A percentile compares a stretch with the other conserved stretches of the same genome.
Conservation (phyloP, 2,329 filamentous ascomycete species). For the Thielaviopsis ethacetica region DNA sequence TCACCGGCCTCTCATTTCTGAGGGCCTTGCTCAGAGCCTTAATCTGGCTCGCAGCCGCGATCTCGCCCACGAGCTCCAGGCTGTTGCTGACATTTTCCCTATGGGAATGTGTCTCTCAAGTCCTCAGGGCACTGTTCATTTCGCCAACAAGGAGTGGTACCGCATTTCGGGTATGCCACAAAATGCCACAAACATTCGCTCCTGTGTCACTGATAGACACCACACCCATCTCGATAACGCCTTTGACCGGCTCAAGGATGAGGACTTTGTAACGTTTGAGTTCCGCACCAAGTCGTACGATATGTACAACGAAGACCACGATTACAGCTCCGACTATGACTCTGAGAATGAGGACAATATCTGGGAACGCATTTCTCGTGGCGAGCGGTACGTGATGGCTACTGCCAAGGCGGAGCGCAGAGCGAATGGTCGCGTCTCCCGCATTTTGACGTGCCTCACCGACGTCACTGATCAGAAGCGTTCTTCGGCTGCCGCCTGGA, state of each 20-base stretch:
- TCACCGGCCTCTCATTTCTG: background rate
- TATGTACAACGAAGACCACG: background rate
- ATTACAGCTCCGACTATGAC: background rate
- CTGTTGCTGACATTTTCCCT: conserved; percentile 57
- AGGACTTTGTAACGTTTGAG: conserved; percentile 28
- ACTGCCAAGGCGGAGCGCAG: conserved; percentile 30
- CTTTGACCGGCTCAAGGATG: conserved; percentile 17
- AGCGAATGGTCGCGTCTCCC: conserved; percentile 25
- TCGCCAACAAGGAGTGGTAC: conserved; percentile 54
- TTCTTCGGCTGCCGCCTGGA: conserved; percentile 30
- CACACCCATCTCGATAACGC: conserved; percentile 20
- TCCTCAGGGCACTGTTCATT: conserved; percentile 45
- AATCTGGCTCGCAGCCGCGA: background rate
- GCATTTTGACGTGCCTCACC: conserved; percentile 32
- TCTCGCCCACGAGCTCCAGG: conserved; percentile 42
- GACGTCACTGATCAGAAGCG: conserved; percentile 34
- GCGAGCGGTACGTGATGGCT: conserved; percentile 27
- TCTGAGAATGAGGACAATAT: conserved; percentile 10
- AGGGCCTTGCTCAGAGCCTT: background rate
- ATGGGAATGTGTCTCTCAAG: conserved; percentile 60
- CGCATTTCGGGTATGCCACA: conserved; percentile 29
- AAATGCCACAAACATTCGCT: conserved; percentile 22
- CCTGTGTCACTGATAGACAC: conserved; percentile 31
- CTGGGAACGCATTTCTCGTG: conserved; percentile 4
- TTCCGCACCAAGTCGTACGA: conserved; percentile 23